Evolutionary conservation across 192 early-diverging fungal genomes (phyloP), one percentile per base, ranked within the genome.

Genomic region (Entomortierella parvispora): DNA sequence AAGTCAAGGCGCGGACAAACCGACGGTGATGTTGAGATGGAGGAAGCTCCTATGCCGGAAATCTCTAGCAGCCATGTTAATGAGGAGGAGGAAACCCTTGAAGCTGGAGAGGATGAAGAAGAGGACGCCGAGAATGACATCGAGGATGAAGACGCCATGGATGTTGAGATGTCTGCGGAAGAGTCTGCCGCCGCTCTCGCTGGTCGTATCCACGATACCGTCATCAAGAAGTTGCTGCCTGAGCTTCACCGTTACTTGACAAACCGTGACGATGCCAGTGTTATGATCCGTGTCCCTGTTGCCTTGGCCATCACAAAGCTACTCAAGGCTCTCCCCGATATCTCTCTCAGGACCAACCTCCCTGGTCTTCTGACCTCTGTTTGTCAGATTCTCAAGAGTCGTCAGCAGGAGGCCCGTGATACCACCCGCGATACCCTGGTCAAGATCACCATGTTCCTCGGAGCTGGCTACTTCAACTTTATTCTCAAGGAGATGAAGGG

Each of bases 321-420:
- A n/a, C 83, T 99, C 54, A 89, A 87, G 22, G 85, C 86, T 34
- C 80, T 99, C 22, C 95, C 98, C 7, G 84, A 85, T 61, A 75
- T 82, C 12, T 90, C 96, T 0, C 85, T 92, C 80, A 82, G 87
- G n/a, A 45, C 86, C 18, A 93, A 97, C 81, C 84, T 99, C 18
- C 95, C 97, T 6, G 91, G 92, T 26, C 71, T 99, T 12, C 78
- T 99, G 62, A 94, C 92, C 0, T 93, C 87, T 1, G 83, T 99
- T 46, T 95, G 94, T 81, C 90, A 94, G 64, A 90, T 97, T 47
- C 88, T 98, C 65, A 91, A 87, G 56, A 91, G 90, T 58, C 87
- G 90, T 47, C 84, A 89, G 45, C 96, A 96, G 71, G 91, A 91
- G 31, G 90, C 91, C 5, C 91, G 98, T 37, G 95, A 96, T 75